Percentiles rank a stretch among this genome's conserved stretches.
These are phyloP conservation scores for Colletotrichum sp. DNA, from an alignment of 2,329 filamentous ascomycete species.

Conservation along the genomic window DNA sequence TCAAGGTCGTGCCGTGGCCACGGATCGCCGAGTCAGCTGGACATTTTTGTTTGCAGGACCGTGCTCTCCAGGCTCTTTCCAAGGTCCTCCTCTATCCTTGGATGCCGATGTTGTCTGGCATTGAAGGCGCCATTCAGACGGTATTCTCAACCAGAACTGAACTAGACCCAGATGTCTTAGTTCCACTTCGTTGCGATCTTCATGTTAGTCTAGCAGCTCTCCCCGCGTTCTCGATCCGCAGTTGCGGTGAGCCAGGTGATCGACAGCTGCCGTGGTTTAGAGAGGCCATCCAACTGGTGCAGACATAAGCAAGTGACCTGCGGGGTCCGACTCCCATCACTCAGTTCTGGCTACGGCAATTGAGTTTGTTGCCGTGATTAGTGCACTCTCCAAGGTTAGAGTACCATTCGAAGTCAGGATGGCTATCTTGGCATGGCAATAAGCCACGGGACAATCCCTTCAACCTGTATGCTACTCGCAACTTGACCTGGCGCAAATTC, in stretches of 20 bases:
- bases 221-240: background rate
- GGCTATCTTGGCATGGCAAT: background rate
- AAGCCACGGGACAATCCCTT: background rate
- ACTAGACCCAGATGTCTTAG: background rate
- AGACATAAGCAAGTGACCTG: background rate
- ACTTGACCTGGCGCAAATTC: background rate
- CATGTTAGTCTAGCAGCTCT: background rate
- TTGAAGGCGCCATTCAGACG: background rate
- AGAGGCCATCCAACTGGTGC: background rate
- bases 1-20: background rate
- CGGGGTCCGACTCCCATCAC: background rate
- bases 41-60: background rate
- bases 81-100: background rate
- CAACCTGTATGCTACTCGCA: background rate
- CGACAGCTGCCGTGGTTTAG: background rate
- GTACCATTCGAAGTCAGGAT: background rate
- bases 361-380: background rate
- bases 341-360: background rate
- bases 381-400: background rate
- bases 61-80: background rate
- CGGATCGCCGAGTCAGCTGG: conserved; percentile 5
- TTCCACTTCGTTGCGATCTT: background rate
- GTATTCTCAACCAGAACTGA: background rate
- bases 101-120: background rate
- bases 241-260: conserved; percentile 3